Evolutionary conservation across 345 rosid genomes (phyloP).

Genomic region (Kandelia obovata): DNA sequence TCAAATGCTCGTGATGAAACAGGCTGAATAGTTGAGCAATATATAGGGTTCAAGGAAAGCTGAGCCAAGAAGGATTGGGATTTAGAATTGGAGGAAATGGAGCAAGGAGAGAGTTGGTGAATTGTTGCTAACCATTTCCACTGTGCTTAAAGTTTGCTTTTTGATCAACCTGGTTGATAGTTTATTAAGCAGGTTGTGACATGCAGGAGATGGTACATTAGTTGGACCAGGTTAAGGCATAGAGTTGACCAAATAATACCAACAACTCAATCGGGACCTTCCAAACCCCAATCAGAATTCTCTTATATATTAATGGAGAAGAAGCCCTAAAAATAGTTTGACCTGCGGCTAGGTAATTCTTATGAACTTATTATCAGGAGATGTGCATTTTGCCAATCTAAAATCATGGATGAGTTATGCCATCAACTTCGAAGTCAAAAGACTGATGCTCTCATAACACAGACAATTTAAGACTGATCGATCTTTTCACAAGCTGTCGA

Average conservation of each 20-base stretch:
- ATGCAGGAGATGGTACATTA: not conserved
- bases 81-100: not conserved
- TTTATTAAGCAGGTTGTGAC: constrained; percentile 5
- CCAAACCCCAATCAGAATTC: not conserved
- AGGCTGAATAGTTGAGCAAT: not conserved
- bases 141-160: not conserved
- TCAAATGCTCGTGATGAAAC: constrained; percentile 10
- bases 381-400: no score
- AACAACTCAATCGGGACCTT: constrained; percentile 9
- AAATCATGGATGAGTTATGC: no score
- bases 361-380: no score
- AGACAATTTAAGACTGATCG: no score
- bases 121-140: constrained; percentile 18
- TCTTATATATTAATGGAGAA: constrained; percentile 1
- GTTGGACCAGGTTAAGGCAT: not conserved
- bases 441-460: no score
- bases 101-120: constrained; percentile 17
- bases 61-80: not conserved
- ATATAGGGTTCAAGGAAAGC: not conserved
- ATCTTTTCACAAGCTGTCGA: no score
- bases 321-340: not conserved
- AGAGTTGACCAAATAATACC: constrained; percentile 3
- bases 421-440: no score
- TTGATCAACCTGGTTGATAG: not conserved
- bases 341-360: no score